Conservation (phyloP, 495 filamentous ascomycete genomes). For the Xylaria sp. region DNA sequence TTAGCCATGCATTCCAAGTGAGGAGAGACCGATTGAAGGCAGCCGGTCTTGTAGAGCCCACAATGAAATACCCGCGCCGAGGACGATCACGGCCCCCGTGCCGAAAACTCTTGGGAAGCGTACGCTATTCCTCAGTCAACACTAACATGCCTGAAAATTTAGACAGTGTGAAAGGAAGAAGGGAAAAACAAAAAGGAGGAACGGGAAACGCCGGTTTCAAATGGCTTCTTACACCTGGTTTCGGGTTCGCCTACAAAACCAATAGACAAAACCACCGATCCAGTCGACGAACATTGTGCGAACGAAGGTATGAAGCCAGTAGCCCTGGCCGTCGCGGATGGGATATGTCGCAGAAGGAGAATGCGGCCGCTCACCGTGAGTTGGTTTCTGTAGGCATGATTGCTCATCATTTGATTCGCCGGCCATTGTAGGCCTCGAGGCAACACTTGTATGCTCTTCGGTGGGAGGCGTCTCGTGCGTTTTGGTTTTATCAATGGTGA, state of each 20-base stretch:
- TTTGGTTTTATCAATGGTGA: slow-evolving; percentile 2
- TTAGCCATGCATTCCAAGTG: not conserved
- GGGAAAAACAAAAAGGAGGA: not conserved
- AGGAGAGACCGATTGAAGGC: not conserved
- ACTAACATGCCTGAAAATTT: not conserved
- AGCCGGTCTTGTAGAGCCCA: slow-evolving; percentile 15
- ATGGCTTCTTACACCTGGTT: slow-evolving; percentile 34
- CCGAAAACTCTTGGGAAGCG: not conserved
- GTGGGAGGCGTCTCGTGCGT: not conserved
- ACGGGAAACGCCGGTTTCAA: not conserved
- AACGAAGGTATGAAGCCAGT: slow-evolving; percentile 34
- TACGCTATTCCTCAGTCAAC: slow-evolving; percentile 14
- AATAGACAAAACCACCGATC: slow-evolving; percentile 34
- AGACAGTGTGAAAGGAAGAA: not conserved
- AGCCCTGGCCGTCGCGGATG: slow-evolving; percentile 6
- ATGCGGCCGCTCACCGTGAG: slow-evolving; percentile 19
- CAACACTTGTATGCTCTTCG: not conserved
- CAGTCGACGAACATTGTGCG: slow-evolving; percentile 33
- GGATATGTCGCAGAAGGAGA: slow-evolving; percentile 19
- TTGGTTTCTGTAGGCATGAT: slow-evolving; percentile 26
- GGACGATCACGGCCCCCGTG: slow-evolving; percentile 10
- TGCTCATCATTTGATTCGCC: slow-evolving; percentile 3
- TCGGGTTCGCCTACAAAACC: slow-evolving; percentile 34
- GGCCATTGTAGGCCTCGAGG: not conserved
- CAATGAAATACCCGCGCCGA: slow-evolving; percentile 14